Conservation (phyloP, 495 filamentous ascomycete species). For the Cercophora sp. region DNA sequence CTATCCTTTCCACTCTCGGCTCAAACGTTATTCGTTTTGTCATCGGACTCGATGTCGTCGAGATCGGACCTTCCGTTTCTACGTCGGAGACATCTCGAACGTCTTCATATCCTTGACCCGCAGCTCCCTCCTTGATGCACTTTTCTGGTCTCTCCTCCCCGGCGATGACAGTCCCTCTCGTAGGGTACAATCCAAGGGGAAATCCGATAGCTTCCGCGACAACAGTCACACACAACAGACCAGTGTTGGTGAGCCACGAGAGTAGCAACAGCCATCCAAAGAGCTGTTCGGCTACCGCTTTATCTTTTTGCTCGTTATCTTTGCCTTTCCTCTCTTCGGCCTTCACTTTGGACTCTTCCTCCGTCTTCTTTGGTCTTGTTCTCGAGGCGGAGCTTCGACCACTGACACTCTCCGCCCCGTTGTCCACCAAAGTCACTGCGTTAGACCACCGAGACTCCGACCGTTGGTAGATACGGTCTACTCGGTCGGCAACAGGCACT, state of each 20-base stretch:
- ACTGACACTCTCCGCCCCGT: background rate
- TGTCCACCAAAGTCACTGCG: slow-evolving; percentile 1
- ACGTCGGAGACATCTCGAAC: background rate
- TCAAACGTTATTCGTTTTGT: too few relatives aligned
- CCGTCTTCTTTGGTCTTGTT: background rate
- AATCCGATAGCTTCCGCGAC: background rate
- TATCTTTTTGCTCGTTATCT: background rate
- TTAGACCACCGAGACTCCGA: background rate
- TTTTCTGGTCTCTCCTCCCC: too few relatives aligned
- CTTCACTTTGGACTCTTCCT: too few relatives aligned
- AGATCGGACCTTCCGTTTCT: background rate
- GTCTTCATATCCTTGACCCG: background rate
- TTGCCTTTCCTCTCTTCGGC: background rate
- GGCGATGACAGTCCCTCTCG: too few relatives aligned
- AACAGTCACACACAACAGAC: background rate
- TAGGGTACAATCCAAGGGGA: too few relatives aligned
- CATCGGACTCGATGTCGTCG: background rate
- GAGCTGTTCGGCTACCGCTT: background rate
- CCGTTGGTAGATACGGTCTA: background rate
- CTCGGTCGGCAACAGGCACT: background rate
- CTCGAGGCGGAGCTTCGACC: background rate
- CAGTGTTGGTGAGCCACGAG: background rate
- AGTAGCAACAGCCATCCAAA: background rate
- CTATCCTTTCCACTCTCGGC: too few relatives aligned
- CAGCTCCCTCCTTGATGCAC: too few relatives aligned